Evolutionary conservation across 345 rosid species (phyloP).

Genomic region (Pistacia vera): DNA sequence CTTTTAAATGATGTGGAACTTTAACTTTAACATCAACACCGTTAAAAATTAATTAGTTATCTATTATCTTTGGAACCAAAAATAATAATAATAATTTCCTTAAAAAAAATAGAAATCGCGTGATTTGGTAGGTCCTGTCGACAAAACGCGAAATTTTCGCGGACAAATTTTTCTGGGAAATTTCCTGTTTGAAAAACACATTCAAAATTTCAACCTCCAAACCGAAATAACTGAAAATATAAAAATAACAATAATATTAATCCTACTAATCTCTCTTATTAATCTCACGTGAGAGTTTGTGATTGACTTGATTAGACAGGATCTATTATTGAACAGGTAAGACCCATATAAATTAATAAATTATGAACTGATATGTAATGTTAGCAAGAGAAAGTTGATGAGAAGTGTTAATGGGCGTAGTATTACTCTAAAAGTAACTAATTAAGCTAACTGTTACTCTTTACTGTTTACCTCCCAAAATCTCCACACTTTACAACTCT

Average conservation of each 20-base stretch:
- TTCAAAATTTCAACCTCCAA: not conserved
- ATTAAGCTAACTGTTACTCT: not conserved
- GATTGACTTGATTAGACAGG: too few relatives aligned
- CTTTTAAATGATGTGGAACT: too few relatives aligned
- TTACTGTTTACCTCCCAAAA: not conserved
- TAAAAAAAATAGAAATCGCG: not conserved
- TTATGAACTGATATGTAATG: too few relatives aligned
- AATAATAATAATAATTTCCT: not conserved
- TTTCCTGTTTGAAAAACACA: not conserved
- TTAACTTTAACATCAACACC: too few relatives aligned
- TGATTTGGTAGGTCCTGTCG: slow-evolving; percentile 1
- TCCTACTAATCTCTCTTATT: too few relatives aligned
- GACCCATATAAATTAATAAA: too few relatives aligned
- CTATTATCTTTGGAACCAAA: too few relatives aligned
- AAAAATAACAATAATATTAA: not conserved
- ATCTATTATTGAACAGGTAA: too few relatives aligned
- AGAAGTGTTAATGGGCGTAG: too few relatives aligned
- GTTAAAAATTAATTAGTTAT: too few relatives aligned
- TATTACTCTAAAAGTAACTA: not conserved
- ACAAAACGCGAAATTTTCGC: not conserved
- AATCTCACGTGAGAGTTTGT: too few relatives aligned
- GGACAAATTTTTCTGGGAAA: not conserved
- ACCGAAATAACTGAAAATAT: not conserved
- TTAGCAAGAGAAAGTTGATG: too few relatives aligned
- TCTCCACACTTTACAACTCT: not conserved